A percentile compares a stretch with the other conserved stretches of the same genome.
Conservation (phyloP, 768 basidiomycete species). For the Russula virescens region DNA sequence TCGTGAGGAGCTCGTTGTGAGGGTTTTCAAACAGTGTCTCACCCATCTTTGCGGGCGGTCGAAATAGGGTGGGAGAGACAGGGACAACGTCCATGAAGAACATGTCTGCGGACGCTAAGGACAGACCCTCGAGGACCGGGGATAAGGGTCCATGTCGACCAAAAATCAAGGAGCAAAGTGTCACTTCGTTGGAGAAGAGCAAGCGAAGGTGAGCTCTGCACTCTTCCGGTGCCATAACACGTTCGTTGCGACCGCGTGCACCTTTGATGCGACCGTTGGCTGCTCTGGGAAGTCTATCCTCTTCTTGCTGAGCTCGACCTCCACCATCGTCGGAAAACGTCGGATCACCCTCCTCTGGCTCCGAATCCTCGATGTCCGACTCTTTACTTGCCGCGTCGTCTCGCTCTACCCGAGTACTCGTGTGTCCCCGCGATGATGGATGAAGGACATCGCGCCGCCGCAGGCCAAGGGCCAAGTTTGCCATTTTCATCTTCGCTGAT, state of each 20-base stretch:
- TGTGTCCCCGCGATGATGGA: conserved; percentile 36
- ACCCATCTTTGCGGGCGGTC: conserved; percentile 87
- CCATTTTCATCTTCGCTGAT: conserved; percentile 66
- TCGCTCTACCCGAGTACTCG: not conserved
- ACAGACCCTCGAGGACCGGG: conserved; percentile 52
- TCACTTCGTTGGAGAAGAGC: conserved; percentile 75
- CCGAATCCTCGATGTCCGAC: conserved; percentile 47
- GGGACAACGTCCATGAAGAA: conserved; percentile 94
- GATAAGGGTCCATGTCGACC: conserved; percentile 89
- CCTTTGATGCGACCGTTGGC: conserved; percentile 77
- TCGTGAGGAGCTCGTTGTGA: conserved; percentile 85
- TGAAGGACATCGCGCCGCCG: conserved; percentile 73
- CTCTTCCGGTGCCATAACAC: conserved; percentile 86
- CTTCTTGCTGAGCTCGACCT: conserved; percentile 30
- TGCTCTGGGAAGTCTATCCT: conserved; percentile 34
- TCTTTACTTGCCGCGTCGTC: conserved; percentile 29
- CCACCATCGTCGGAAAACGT: conserved; percentile 44
- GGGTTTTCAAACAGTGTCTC: conserved; percentile 94
- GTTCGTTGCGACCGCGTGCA: conserved; percentile 76
- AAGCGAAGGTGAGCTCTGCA: conserved; percentile 89
- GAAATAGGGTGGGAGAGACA: conserved; percentile 91
- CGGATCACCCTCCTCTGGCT: conserved; percentile 44
- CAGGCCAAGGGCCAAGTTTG: conserved; percentile 45
- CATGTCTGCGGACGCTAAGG: conserved; percentile 82
- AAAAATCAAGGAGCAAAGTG: conserved; percentile 83